Percentiles rank a stretch among this genome's conserved stretches.
Evolutionary conservation across 805 yeast species (phyloP).

Genomic region (Grigorovia transvaalensis): DNA sequence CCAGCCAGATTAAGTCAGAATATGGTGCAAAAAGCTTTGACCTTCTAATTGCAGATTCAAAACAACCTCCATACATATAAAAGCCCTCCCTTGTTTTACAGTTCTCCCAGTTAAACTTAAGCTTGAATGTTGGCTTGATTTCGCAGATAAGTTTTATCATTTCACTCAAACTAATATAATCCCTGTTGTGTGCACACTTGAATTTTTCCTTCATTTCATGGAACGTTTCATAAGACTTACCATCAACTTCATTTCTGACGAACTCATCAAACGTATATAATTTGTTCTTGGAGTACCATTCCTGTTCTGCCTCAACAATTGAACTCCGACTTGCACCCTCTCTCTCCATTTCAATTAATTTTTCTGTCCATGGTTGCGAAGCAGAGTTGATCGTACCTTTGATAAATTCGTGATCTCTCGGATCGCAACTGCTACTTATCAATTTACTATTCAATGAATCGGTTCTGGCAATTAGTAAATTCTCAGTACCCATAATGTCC

Average conservation of each 20-base stretch:
- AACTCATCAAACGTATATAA: conserved; percentile 44
- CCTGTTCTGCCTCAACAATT: conserved; percentile 32
- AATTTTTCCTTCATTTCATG: conserved; percentile 10
- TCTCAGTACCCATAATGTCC: conserved; percentile 53
- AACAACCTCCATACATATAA: conserved; percentile 39
- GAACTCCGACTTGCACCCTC: conserved; percentile 29
- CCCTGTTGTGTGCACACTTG: conserved; percentile 17
- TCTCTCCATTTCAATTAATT: conserved; percentile 34
- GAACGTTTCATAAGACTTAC: conserved; percentile 19
- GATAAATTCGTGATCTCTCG: conserved; percentile 46
- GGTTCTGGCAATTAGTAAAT: conserved; percentile 49
- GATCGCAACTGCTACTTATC: conserved; percentile 42
- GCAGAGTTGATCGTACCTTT: conserved; percentile 32
- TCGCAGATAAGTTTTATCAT: conserved; percentile 16
- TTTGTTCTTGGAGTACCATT: conserved; percentile 37
- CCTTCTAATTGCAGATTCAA: conserved; percentile 45
- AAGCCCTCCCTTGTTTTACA: conserved; percentile 52
- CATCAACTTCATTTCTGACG: conserved; percentile 24
- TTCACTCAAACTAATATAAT: conserved; percentile 17
- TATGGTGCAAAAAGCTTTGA: conserved; percentile 46
- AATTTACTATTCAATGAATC: conserved; percentile 48
- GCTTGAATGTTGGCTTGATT: conserved; percentile 24
- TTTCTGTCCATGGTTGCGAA: conserved; percentile 36
- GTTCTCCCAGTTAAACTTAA: conserved; percentile 49
- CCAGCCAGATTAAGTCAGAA: conserved; percentile 52